These are phyloP conservation scores for Linanthus parryae DNA, from an alignment of 148 eudicot species.

Conservation along the genomic window DNA sequence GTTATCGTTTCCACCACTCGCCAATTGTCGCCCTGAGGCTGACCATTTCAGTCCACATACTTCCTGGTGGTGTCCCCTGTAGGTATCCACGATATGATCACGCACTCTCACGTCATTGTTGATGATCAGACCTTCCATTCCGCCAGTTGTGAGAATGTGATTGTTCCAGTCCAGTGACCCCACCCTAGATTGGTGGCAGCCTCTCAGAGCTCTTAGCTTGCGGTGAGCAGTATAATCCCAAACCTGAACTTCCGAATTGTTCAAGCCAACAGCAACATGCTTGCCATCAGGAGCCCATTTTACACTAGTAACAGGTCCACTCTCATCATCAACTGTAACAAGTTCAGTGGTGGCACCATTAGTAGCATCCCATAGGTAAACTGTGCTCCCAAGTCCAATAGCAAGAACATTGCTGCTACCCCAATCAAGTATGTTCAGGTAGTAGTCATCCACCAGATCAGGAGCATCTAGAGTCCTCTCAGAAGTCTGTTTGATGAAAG, in stretches of 20 bases:
- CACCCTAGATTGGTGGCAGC: slow-evolving; percentile 62
- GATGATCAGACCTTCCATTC: slow-evolving; percentile 61
- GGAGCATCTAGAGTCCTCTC: slow-evolving; percentile 86
- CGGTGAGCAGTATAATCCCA: slow-evolving; percentile 80
- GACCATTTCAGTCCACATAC: slow-evolving; percentile 90
- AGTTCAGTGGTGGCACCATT: slow-evolving; percentile 68
- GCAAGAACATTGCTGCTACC: slow-evolving; percentile 82
- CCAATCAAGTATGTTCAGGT: slow-evolving; percentile 81
- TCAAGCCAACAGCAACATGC: slow-evolving; percentile 69
- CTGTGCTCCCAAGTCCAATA: slow-evolving; percentile 76
- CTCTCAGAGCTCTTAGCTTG: slow-evolving; percentile 74
- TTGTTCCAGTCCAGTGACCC: slow-evolving; percentile 81
- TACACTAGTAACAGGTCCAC: slow-evolving; percentile 81
- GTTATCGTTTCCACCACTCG: slow-evolving; percentile 81
- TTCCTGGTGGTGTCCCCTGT: slow-evolving; percentile 74
- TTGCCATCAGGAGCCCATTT: slow-evolving; percentile 93
- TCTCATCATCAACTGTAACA: slow-evolving; percentile 69
- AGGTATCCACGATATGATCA: slow-evolving; percentile 48
- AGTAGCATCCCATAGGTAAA: slow-evolving; percentile 90
- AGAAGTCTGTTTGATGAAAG: slow-evolving; percentile 58
- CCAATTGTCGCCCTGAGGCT: slow-evolving; percentile 69
- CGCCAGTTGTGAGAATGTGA: slow-evolving; percentile 68
- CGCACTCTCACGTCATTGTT: slow-evolving; percentile 71
- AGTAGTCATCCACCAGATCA: slow-evolving; percentile 74
- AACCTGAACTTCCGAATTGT: slow-evolving; percentile 76